Conservation (phyloP, 306 rosid genomes). For the Lotus japonicus region DNA sequence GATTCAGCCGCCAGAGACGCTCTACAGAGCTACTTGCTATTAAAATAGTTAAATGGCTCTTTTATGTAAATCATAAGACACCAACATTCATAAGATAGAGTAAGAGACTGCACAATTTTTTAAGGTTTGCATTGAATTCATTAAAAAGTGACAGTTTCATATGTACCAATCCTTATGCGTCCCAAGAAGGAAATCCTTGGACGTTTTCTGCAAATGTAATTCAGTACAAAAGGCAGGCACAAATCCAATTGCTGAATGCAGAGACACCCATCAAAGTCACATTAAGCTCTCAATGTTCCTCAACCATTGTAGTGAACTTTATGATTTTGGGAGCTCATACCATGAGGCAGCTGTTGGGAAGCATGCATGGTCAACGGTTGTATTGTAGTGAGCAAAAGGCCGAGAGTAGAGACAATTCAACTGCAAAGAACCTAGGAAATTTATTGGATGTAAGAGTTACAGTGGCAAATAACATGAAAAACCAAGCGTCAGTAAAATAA, state of each 20-base stretch:
- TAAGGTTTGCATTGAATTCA: too few relatives aligned
- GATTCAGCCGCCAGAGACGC: too few relatives aligned
- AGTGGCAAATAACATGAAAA: too few relatives aligned
- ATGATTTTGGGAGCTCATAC: constrained; percentile 88
- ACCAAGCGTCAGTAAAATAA: too few relatives aligned
- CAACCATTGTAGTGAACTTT: constrained; percentile 88
- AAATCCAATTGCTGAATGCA: constrained; percentile 76
- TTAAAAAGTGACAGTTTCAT: too few relatives aligned
- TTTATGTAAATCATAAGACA: too few relatives aligned
- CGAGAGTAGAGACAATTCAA: constrained; percentile 92
- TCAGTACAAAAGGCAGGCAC: constrained; percentile 73
- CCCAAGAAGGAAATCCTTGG: constrained; percentile 39
- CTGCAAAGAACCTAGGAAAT: constrained; percentile 33
- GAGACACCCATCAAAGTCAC: constrained; percentile 83
- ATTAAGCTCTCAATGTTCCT: constrained; percentile 32
- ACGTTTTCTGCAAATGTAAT: constrained; percentile 45
- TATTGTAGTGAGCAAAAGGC: constrained; percentile 92
- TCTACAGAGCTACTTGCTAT: too few relatives aligned
- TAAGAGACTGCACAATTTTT: too few relatives aligned
- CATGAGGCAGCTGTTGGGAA: constrained; percentile 75
- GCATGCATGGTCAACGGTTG: constrained; percentile 80
- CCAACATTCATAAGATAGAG: too few relatives aligned
- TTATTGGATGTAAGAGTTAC: not conserved
- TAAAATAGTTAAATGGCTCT: too few relatives aligned
- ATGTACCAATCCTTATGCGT: constrained; percentile 40